Evolutionary conservation across 495 filamentous ascomycete species (phyloP).

Genomic region (Aspergillus cristatus): DNA sequence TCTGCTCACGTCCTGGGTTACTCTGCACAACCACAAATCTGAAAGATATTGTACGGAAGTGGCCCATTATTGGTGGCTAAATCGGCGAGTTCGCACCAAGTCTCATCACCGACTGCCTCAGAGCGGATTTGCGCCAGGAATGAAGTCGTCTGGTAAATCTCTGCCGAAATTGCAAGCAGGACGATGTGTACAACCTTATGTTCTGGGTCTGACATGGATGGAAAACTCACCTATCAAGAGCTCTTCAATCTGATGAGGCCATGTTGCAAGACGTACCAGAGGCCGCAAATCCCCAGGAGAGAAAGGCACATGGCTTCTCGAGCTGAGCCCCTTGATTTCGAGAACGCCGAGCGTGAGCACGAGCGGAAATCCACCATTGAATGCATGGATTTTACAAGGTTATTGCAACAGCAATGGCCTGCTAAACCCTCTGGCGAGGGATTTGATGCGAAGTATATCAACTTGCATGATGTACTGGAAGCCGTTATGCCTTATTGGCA

Average conservation of each 20-base stretch:
- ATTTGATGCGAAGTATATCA: conserved; percentile 17
- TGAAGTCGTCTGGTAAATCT: conserved; percentile 37
- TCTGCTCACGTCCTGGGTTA: conserved; percentile 16
- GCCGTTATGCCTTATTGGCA: conserved; percentile 38
- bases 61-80: conserved; percentile 33
- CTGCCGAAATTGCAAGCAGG: conserved; percentile 6
- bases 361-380: conserved; percentile 15
- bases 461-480: conserved; percentile 25
- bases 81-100: conserved; percentile 13
- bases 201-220: conserved; percentile 21
- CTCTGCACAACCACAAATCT: conserved; percentile 19
- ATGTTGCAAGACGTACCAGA: conserved; percentile 6
- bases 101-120: conserved; percentile 22
- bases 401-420: conserved; percentile 30
- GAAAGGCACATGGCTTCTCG: too few species aligned
- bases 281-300: neutral
- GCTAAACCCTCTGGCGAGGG: conserved; percentile 18
- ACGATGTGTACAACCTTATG: conserved; percentile 28
- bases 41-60: conserved; percentile 19
- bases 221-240: too few species aligned
- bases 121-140: conserved; percentile 19
- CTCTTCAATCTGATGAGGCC: conserved; percentile 17
- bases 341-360: conserved; percentile 9
- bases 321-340: neutral
- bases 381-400: conserved; percentile 17